A percentile compares a stretch with the other conserved stretches of the same genome.
phyloP scores from a whole-genome alignment of 2,329 filamentous ascomycete genomes.

The Calcarisporium arbuscula region DNA sequence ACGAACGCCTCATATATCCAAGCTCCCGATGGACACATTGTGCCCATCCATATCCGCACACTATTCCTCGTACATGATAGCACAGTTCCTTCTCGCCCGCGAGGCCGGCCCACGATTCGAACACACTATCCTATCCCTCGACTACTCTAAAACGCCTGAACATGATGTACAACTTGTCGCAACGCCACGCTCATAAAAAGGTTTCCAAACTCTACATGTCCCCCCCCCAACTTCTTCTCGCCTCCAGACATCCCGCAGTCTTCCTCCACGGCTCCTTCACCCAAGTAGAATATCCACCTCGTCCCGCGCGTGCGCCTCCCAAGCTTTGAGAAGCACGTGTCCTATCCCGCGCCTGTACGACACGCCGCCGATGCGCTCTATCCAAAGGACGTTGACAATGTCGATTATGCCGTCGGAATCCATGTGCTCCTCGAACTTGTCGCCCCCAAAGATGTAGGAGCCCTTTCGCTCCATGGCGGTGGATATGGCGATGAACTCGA shows the following conservation, averaged over 20 bases:
- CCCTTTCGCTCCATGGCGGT: constrained; percentile 34
- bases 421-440: constrained; percentile 33
- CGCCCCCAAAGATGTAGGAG: constrained; percentile 31
- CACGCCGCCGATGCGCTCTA: constrained; percentile 37
- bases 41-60: no score
- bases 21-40: no score
- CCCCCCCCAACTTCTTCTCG: background rate
- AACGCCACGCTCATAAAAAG: no score
- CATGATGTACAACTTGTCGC: no score
- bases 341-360: constrained; percentile 35
- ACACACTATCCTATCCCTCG: no score
- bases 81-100: no score
- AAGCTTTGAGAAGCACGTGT: constrained; percentile 33
- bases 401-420: constrained; percentile 36
- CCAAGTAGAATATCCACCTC: constrained; percentile 36
- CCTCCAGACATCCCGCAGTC: background rate
- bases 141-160: no score
- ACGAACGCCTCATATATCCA: no score
- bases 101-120: no score
- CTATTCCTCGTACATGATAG: no score
- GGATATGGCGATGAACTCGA: constrained; percentile 38
- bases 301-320: constrained; percentile 33
- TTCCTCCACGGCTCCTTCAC: constrained; percentile 12
- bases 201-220: background rate
- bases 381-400: constrained; percentile 40